Evolutionary conservation across 768 basidiomycete species (phyloP), one percentile per base, ranked within the genome.

Genomic region (Sporobolomyces roseus): DNA sequence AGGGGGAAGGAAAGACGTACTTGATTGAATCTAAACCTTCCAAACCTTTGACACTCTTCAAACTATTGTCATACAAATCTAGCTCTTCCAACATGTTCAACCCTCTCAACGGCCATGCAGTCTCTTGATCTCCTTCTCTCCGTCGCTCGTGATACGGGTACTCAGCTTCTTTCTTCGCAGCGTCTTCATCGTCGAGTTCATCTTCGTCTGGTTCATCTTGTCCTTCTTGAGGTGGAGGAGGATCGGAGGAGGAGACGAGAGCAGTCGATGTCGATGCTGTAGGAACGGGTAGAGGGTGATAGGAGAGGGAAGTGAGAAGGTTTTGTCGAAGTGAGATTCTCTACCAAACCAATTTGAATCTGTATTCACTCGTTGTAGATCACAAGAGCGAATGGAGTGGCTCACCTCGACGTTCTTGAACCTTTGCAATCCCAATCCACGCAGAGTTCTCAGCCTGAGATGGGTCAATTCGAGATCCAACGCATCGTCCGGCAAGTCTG

Each of bases 1-100:
- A n/a, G 27, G 12, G 41, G 51, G 46, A 35, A 29, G 4, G 41
- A 41, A 16, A n/a, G 2, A 77, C 78, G 59, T 66, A 81, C 81
- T 68, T 77, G n/a, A 82, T 58, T 30, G 78, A 73, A 19, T 72
- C 63, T 61, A 79, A 77, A 2, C 78, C 78, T 30, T 87, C 82
- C 61, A 97, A 75, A 1, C 88, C 87, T 68, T 85, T 88, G 25
- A 90, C 66, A 56, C 81, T 79, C 79, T 90, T 93, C 72, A 99
- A 78, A 78, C 91, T 88, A 81, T 99, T 99, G 78, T 99, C 96
- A 77, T 98, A 99, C 70, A 97, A 75, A 79, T 99, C 96, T 65
- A 98, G 79, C 71, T 98, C 96, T 76, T 92, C 89, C 41, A 99
- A 79, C 51, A 85, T 82, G 17, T 77, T 83, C 63, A 97, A 78